These are phyloP conservation scores for Paecilomyces formosus DNA, from an alignment of 2,329 filamentous ascomycete genomes.

Conservation along the genomic window DNA sequence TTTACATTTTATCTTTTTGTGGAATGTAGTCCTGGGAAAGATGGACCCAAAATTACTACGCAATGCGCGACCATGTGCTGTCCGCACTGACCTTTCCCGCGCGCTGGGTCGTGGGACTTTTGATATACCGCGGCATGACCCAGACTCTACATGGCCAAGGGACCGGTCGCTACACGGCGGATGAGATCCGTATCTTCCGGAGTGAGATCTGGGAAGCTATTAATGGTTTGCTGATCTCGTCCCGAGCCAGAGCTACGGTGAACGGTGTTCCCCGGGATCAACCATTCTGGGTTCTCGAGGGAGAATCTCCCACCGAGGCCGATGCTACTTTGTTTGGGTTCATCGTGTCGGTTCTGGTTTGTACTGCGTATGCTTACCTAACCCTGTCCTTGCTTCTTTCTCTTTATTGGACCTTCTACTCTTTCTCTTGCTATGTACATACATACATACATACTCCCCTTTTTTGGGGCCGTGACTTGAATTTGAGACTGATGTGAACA, in stretches of 20 bases:
- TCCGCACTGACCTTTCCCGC: slow-evolving; percentile 45
- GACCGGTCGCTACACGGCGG: slow-evolving; percentile 42
- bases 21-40: slow-evolving; percentile 40
- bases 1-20: not conserved
- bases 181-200: slow-evolving; percentile 42
- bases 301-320: slow-evolving; percentile 47
- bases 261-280: slow-evolving; percentile 8
- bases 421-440: not conserved
- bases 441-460: not conserved
- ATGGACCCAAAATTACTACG: slow-evolving; percentile 54
- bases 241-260: slow-evolving; percentile 22
- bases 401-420: not conserved
- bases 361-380: slow-evolving; percentile 42
- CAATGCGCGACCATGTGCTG: slow-evolving; percentile 49
- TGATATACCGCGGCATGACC: slow-evolving; percentile 40
- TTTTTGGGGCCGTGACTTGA: not conserved
- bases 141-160: slow-evolving; percentile 51
- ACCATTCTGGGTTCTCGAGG: slow-evolving; percentile 54
- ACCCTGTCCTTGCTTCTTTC: not conserved
- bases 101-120: slow-evolving; percentile 43
- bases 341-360: slow-evolving; percentile 45
- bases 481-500: not conserved
- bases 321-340: slow-evolving; percentile 55
- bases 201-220: slow-evolving; percentile 50
- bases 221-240: slow-evolving; percentile 34